Evolutionary conservation across 352 stramenopile genomes (phyloP), one percentile per base, ranked within the genome.

Genomic region (Globisporangium cylindrosporum): DNA sequence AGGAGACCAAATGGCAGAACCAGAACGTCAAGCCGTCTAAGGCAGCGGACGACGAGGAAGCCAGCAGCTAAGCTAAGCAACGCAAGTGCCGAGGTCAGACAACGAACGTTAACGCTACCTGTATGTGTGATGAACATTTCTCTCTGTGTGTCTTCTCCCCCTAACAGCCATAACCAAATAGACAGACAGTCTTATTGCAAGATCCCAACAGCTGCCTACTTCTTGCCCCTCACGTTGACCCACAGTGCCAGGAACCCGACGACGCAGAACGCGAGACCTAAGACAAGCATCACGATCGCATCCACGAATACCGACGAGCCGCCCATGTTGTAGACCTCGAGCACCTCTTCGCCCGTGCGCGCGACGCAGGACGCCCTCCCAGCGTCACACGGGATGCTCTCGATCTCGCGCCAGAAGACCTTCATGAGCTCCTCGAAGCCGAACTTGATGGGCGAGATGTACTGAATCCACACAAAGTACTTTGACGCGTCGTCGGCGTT

Each of bases 1-100:
- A 89, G 60, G 84, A 92, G 73, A 92, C 82, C 71, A 90, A 90
- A 67, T 92, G 84, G 84, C 75, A 82, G 54, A 92, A 92, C 68
- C 81, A 88, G 73, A 90, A 90, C 73, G 74, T 90, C 62, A 86
- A 84, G 29, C 73, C 76, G 1, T 66, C 71, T 27, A 71, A 73
- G 49, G 59, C 68, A 46, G 66, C 60, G 29, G 38, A 53, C 12
- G 62, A 73, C 22, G 58, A 59, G 18, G 60, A 63, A 22, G 24
- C 54, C 3, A 59, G 54, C 54, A 9, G 32, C 32, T 36, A 36
- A 59, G 41, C 18, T 62, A 51, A n/a, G 0, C 8, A 14, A 54
- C 20, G 20, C 43, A n/a, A 22, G 15, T 15, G 48, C 48, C 22
- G 15, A 54, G 48, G 48, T 54, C 20, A 54, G 48, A 7, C 32